phyloP scores from a whole-genome alignment of 306 rosid genomes.

The Datisca glomerata region DNA sequence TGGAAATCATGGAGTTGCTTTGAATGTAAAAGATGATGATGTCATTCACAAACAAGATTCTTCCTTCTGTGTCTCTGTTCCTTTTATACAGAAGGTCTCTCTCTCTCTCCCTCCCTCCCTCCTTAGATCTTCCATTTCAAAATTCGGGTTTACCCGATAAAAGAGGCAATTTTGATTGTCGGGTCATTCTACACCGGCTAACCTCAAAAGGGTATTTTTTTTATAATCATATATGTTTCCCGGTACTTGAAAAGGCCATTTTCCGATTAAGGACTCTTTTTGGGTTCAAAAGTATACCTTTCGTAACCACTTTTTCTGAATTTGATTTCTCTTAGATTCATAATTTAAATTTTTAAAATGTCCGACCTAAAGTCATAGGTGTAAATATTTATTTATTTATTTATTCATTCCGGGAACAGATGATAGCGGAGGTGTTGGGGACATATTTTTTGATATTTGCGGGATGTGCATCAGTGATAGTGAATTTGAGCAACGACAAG shows the following conservation, averaged over 20 bases:
- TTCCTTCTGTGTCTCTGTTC: slow-evolving; percentile 14
- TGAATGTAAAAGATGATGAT: slow-evolving; percentile 27
- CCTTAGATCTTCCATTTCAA: not conserved
- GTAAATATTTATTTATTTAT: too few species aligned
- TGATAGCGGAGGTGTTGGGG: slow-evolving; percentile 65
- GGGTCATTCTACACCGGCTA: too few species aligned
- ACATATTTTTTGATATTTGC: slow-evolving; percentile 76
- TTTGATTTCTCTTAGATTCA: too few species aligned
- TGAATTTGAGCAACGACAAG: slow-evolving; percentile 25
- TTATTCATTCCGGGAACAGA: slow-evolving; percentile 20
- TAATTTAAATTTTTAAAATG: too few species aligned
- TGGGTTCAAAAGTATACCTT: too few species aligned
- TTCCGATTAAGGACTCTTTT: too few species aligned
- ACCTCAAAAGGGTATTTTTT: too few species aligned
- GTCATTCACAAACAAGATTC: slow-evolving; percentile 6
- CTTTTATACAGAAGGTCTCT: slow-evolving; percentile 65
- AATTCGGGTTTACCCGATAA: too few species aligned
- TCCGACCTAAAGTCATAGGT: too few species aligned
- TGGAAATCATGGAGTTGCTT: slow-evolving; percentile 23
- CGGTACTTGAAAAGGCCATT: too few species aligned
- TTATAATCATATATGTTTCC: too few species aligned
- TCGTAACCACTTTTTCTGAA: too few species aligned
- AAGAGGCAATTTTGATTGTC: not conserved
- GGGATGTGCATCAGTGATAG: slow-evolving; percentile 59
- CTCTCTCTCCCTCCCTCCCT: not conserved